Evolutionary conservation across 2,329 filamentous ascomycete genomes (phyloP).

Genomic region (Botrytis pseudocinerea): DNA sequence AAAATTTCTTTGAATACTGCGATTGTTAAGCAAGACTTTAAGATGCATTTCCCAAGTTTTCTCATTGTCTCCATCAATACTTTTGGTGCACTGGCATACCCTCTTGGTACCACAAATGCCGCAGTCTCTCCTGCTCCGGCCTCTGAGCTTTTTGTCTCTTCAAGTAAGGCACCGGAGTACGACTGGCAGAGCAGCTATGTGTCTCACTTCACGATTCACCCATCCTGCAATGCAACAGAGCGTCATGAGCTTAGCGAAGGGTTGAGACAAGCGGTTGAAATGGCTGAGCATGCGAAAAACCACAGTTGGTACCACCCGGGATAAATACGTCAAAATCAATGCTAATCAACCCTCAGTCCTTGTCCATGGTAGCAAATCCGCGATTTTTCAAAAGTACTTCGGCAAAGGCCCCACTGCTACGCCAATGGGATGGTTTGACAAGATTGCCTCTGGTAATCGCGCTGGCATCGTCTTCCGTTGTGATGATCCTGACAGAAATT

Average conservation of each 20-base stretch:
- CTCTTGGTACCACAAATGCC: not conserved
- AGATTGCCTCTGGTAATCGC: not conserved
- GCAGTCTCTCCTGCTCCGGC: not conserved
- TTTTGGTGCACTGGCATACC: constrained; percentile 4
- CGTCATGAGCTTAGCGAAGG: constrained; percentile 10
- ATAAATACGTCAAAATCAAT: not conserved
- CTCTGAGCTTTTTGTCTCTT: not conserved
- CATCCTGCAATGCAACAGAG: constrained; percentile 8
- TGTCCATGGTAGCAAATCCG: constrained; percentile 3
- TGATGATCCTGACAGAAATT: not conserved
- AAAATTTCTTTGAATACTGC: not conserved
- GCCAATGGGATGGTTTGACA: constrained; percentile 11
- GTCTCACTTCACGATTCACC: not conserved
- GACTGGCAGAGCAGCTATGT: not conserved
- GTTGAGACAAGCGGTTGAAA: not conserved
- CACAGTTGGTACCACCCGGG: not conserved
- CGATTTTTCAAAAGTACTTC: constrained; percentile 4
- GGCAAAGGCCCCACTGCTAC: constrained; percentile 5
- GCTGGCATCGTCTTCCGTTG: not conserved
- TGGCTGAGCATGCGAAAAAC: not conserved
- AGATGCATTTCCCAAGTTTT: not conserved
- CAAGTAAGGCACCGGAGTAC: not conserved
- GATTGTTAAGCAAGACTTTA: not conserved
- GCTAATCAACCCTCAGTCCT: not conserved
- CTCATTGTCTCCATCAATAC: not conserved